Base-by-base conservation (phyloP, 306 rosid genomes). In the Rosa chinensis region DNA sequence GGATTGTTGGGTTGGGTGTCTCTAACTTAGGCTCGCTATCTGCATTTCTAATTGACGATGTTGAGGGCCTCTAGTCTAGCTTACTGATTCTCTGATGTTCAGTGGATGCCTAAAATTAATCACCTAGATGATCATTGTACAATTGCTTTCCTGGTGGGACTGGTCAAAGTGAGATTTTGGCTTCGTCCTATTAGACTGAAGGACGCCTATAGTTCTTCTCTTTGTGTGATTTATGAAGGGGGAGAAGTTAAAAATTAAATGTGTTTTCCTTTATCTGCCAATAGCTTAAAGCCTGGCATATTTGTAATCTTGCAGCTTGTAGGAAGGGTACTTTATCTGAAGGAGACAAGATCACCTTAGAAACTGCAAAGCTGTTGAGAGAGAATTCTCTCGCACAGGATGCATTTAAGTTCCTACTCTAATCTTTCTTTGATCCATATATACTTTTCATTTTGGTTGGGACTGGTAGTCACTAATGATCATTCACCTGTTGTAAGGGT, bases 341-440 rank as follows among this genome's bases (percentile, higher is more conserved):
- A 88, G 92, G 80, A 82, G 98, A 96, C 85, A 96, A 25, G 28
- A 25, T 25, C 28, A 25, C 28, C 28, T 25, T 25, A 25, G 28
- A 25, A 25, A 25, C 28, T 25, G 28, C 28, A 25, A 25, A 25
- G 28, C 28, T 96, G 78, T 89, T 96, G 97, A 93, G 99, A 81
- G 99, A 96, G 89, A 98, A 96, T 82, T 96, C 93, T 88, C 99
- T 96, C 69, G 99, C 99, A 59, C 98, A 96, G 84, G 93, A 96
- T 91, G 99, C 99, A 79, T 96, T 96, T 96, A 67, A 88, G 96
- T 85, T 40, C 62, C 70, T 45, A 75, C 40, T 70, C 42, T 79
- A 53, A 59, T 78, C 63, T 49, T 66, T 23, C 35, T 48, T 61
- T 35, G 66, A 23, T 6, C 4, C 3, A 45, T 37, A 40, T 45